phyloP scores from a whole-genome alignment of 768 basidiomycete species.

The Leccinum broughii region DNA sequence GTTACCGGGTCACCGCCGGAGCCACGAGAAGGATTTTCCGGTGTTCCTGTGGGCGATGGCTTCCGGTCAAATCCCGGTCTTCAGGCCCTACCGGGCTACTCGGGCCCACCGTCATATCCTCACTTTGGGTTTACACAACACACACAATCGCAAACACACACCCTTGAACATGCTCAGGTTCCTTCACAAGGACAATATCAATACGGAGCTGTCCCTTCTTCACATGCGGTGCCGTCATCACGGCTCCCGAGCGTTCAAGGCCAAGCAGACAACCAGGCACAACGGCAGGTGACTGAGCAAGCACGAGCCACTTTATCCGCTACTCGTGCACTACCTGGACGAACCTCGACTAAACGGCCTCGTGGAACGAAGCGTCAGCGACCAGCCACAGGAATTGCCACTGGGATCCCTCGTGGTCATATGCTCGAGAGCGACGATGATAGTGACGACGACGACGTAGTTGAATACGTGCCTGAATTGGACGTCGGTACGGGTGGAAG shows the following conservation, averaged over 20 bases:
- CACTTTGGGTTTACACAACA: constrained; percentile 9
- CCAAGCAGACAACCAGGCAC: constrained; percentile 1
- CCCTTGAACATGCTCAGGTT: not conserved
- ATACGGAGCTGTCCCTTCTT: constrained; percentile 1
- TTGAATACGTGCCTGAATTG: constrained; percentile 23
- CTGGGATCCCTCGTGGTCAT: constrained; percentile 1
- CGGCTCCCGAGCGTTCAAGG: not conserved
- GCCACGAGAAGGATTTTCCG: constrained; percentile 1
- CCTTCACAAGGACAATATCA: constrained; percentile 16
- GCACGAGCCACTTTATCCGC: not conserved
- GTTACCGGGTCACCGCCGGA: constrained; percentile 21
- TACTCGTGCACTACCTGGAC: not conserved
- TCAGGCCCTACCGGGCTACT: constrained; percentile 3
- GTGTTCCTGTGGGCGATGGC: not conserved
- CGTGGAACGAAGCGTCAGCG: constrained; percentile 27
- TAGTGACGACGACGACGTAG: constrained; percentile 32
- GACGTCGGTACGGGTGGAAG: not conserved
- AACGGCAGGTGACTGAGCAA: not conserved
- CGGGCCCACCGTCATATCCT: constrained; percentile 3
- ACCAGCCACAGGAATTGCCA: not conserved
- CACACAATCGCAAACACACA: constrained; percentile 7
- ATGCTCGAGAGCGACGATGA: constrained; percentile 30
- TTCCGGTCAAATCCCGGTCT: constrained; percentile 3
- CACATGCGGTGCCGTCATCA: constrained; percentile 5
- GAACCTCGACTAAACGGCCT: constrained; percentile 20